Evolutionary conservation across 164 flowering plant species (phyloP).

Genomic region (Vitis labrusca): DNA sequence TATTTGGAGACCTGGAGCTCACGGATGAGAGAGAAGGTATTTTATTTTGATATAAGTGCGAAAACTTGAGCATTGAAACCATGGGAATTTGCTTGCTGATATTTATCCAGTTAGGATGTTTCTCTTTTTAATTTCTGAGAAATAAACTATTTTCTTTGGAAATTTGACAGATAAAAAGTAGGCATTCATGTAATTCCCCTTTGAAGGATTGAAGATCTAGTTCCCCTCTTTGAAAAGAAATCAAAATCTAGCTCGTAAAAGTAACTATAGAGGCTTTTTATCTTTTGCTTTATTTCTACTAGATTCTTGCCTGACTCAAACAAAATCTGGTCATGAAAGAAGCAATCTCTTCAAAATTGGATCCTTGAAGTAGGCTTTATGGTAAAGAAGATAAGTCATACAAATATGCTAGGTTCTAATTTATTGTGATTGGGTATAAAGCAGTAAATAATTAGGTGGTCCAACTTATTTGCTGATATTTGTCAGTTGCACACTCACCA

Average conservation of each 20-base stretch:
- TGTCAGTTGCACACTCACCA: too few species aligned
- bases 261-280: too few species aligned
- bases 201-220: too few species aligned
- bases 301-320: not conserved
- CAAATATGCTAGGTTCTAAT: not conserved
- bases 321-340: not conserved
- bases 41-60: not conserved
- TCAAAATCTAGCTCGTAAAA: too few species aligned
- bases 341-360: not conserved
- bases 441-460: not conserved
- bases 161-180: too few species aligned
- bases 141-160: too few species aligned
- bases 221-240: too few species aligned
- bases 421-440: not conserved
- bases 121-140: too few species aligned
- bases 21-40: conserved; percentile 79
- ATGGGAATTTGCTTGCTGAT: too few species aligned
- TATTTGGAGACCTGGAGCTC: conserved; percentile 68
- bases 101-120: not conserved
- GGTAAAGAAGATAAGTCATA: not conserved
- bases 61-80: not conserved
- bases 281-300: too few species aligned
- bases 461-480: not conserved
- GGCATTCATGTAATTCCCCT: too few species aligned
- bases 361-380: conserved; percentile 1